These are phyloP conservation scores for Achaetomiella virescens DNA, from an alignment of 495 filamentous ascomycete species.

Conservation along the genomic window DNA sequence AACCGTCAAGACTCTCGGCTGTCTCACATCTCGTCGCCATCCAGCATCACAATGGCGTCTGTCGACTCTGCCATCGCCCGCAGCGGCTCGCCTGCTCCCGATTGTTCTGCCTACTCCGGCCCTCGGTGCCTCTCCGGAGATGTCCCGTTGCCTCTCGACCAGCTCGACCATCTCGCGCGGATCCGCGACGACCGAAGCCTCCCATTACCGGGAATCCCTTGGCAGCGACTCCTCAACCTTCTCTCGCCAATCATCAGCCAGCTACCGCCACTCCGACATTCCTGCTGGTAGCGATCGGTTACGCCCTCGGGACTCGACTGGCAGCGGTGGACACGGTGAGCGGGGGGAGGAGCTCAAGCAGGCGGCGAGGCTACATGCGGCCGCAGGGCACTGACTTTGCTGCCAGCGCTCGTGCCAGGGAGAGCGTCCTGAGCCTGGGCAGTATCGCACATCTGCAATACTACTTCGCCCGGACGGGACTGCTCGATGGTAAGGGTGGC, in stretches of 20 bases:
- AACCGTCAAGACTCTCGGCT: background rate
- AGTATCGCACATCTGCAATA: slow-evolving; percentile 97
- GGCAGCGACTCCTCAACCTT: slow-evolving; percentile 44
- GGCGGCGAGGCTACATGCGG: slow-evolving; percentile 80
- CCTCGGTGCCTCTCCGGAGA: slow-evolving; percentile 54
- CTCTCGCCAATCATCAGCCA: slow-evolving; percentile 47
- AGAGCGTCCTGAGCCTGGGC: slow-evolving; percentile 91
- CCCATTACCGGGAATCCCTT: slow-evolving; percentile 46
- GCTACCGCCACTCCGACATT: slow-evolving; percentile 34
- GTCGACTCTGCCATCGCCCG: slow-evolving; percentile 33
- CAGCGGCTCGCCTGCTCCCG: slow-evolving; percentile 56
- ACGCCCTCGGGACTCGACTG: slow-evolving; percentile 42
- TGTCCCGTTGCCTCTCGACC: slow-evolving; percentile 69
- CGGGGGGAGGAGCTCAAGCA: slow-evolving; percentile 34
- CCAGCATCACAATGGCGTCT: slow-evolving; percentile 29
- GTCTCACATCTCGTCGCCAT: background rate
- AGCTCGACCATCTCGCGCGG: slow-evolving; percentile 58
- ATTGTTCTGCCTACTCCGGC: slow-evolving; percentile 60
- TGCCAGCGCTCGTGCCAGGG: slow-evolving; percentile 77
- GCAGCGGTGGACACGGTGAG: slow-evolving; percentile 33
- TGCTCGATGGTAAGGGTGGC: slow-evolving; percentile 89
- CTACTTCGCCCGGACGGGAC: slow-evolving; percentile 91
- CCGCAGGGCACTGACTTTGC: slow-evolving; percentile 89
- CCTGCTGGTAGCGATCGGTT: slow-evolving; percentile 39
- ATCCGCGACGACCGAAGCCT: slow-evolving; percentile 51